Conservation (phyloP, 2,329 filamentous ascomycete species). For the Fusarium sambucinum region DNA sequence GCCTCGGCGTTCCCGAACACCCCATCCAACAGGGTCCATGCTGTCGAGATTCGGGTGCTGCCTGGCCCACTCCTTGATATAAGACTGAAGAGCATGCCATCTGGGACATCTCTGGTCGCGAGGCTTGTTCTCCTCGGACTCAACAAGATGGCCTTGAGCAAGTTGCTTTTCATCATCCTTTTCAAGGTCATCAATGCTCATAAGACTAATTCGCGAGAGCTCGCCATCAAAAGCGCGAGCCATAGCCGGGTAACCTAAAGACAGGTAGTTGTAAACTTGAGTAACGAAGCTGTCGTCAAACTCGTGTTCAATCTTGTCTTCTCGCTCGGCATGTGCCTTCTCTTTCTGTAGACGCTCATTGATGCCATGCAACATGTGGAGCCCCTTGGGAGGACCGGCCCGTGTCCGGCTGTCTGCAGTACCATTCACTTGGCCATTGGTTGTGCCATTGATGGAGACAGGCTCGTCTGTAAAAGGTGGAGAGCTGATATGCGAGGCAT, state of each 20-base stretch:
- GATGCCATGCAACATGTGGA: conserved; percentile 64
- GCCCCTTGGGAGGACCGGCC: conserved; percentile 56
- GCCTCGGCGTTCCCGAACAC: conserved; percentile 73
- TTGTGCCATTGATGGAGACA: conserved; percentile 44
- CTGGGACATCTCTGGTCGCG: conserved; percentile 71
- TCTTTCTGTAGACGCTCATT: conserved; percentile 64
- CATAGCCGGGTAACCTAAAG: conserved; percentile 88
- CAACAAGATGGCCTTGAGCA: conserved; percentile 79
- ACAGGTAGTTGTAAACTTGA: conserved; percentile 97
- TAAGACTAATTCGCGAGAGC: conserved; percentile 81
- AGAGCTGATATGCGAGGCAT: conserved; percentile 56
- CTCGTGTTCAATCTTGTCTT: conserved; percentile 71
- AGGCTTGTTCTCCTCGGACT: conserved; percentile 60
- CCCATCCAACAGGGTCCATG: conserved; percentile 73
- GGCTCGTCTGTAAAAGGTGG: conserved; percentile 58
- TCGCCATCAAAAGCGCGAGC: conserved; percentile 88
- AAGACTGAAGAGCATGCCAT: conserved; percentile 86
- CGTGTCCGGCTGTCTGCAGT: conserved; percentile 47
- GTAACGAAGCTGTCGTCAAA: conserved; percentile 89
- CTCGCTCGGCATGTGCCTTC: conserved; percentile 62
- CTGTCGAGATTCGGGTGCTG: conserved; percentile 82
- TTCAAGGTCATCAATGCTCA: conserved; percentile 76
- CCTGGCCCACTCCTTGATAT: conserved; percentile 89
- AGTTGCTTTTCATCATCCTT: conserved; percentile 73
- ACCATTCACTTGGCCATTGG: conserved; percentile 33